Evolutionary conservation across 495 filamentous ascomycete species (phyloP), one percentile per base, ranked within the genome.

Genomic region (Tuber calosporum): DNA sequence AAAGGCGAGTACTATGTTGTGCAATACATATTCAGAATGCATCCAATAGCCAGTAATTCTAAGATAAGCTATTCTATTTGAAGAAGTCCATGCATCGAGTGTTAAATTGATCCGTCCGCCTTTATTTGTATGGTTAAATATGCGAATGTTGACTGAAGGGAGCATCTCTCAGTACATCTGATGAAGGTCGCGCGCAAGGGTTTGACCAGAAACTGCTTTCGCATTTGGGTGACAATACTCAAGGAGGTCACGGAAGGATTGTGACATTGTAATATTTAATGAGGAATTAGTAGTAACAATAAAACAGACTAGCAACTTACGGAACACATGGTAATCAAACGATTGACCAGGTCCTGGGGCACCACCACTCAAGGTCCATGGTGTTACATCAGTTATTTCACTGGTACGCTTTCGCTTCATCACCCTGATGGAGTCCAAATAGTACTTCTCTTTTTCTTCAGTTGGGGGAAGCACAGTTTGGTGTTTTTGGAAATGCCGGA

Each of bases 11-110:
- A 75, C 69, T 43, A 73, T 34, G 34, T 75, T 36, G 22, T 68
- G 53, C 19, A 67, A 66, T 20, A 15, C 58, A 37, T 42, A 73
- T 1, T 69, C 17, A 4, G 37, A 22, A 48, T 75, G 66, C 41
- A 73, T 53, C 41, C 62, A 75, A 73, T 75, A 71, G 26, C 30
- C 66, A 15, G 71, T 75, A 41, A 75, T 73, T 26, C 70, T 42
- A 22, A 73, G 67, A 38, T 73, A 75, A 11, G 74, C 70, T 4
- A 75, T 26, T 26, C 43, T 68, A 13, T 75, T 75, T 8, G 26
- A 62, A 19, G 74, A 66, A 4, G 66, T 75, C 71, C 66, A 73
- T 34, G 74, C 66, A 67, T 75, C 71, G 0, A 73, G 38, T 2
- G 74, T 75, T 6, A 75, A 26, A 62, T 73, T 66, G 7, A 73